Percentiles rank a stretch among this genome's conserved stretches.
phyloP scores from a whole-genome alignment of 345 rosid genomes.

The Rhizophora apiculata region DNA sequence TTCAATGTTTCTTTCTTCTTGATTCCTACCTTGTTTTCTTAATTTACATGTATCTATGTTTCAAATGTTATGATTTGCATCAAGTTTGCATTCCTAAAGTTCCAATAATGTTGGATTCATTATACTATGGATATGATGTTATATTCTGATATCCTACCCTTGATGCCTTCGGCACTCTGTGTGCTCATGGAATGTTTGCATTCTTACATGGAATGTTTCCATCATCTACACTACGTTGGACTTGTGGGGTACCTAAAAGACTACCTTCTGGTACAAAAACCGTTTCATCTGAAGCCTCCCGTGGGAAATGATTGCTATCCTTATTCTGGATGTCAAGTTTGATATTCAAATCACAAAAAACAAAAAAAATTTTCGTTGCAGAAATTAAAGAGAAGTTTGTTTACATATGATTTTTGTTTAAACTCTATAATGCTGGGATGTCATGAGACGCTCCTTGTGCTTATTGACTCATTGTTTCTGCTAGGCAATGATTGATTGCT shows the following conservation, averaged over 20 bases:
- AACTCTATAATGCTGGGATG: no score
- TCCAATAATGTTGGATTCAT: conserved; percentile 1
- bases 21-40: conserved; percentile 2
- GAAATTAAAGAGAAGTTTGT: no score
- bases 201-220: not conserved
- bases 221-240: no score
- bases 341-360: no score
- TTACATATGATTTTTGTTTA: no score
- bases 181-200: not conserved
- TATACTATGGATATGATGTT: not conserved
- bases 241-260: not conserved
- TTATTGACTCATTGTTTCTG: no score
- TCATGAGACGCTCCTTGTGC: no score
- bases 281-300: not conserved
- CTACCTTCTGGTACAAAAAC: not conserved
- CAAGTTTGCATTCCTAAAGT: conserved; percentile 3
- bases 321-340: no score
- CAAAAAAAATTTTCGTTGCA: no score
- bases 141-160: not conserved
- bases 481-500: no score
- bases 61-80: conserved; percentile 5
- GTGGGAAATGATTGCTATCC: no score
- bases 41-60: conserved; percentile 7
- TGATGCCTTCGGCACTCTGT: not conserved
- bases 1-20: not conserved